Percentiles rank a stretch among this genome's conserved stretches.
Conservation (phyloP, 2,329 filamentous ascomycete species). For the Fusarium proliferatum region DNA sequence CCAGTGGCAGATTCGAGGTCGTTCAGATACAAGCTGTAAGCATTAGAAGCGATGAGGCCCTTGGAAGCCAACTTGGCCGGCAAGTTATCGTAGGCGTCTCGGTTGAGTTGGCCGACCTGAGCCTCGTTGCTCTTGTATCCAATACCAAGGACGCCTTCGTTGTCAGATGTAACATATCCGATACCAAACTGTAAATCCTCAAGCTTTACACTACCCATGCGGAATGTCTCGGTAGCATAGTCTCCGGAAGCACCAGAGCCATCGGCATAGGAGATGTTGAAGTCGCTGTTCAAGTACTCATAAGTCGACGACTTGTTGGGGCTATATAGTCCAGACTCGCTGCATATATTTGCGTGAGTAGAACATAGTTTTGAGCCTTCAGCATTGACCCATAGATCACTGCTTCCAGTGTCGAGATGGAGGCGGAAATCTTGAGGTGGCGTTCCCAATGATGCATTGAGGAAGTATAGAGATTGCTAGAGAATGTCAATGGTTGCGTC, state of each 20-base stretch:
- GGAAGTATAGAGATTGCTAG: slow-evolving; percentile 71
- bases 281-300: slow-evolving; percentile 75
- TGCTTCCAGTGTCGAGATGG: slow-evolving; percentile 76
- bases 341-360: slow-evolving; percentile 62
- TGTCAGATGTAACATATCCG: slow-evolving; percentile 68
- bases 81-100: slow-evolving; percentile 73
- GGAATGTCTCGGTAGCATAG: slow-evolving; percentile 81
- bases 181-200: slow-evolving; percentile 76
- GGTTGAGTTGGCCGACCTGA: slow-evolving; percentile 68
- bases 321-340: slow-evolving; percentile 72
- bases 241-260: slow-evolving; percentile 81
- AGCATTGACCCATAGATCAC: slow-evolving; percentile 78
- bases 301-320: slow-evolving; percentile 82
- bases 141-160: slow-evolving; percentile 84
- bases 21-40: slow-evolving; percentile 81
- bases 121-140: slow-evolving; percentile 86
- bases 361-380: slow-evolving; percentile 69
- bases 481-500: neutral
- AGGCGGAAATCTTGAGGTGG: slow-evolving; percentile 67
- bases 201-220: slow-evolving; percentile 65
- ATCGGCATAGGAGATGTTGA: slow-evolving; percentile 91
- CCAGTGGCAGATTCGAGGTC: slow-evolving; percentile 74
- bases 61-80: slow-evolving; percentile 72
- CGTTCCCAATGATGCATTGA: slow-evolving; percentile 72
- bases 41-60: slow-evolving; percentile 71